Evolutionary conservation across 257 asterid species (phyloP).

Genomic region (Salvia hispanica): DNA sequence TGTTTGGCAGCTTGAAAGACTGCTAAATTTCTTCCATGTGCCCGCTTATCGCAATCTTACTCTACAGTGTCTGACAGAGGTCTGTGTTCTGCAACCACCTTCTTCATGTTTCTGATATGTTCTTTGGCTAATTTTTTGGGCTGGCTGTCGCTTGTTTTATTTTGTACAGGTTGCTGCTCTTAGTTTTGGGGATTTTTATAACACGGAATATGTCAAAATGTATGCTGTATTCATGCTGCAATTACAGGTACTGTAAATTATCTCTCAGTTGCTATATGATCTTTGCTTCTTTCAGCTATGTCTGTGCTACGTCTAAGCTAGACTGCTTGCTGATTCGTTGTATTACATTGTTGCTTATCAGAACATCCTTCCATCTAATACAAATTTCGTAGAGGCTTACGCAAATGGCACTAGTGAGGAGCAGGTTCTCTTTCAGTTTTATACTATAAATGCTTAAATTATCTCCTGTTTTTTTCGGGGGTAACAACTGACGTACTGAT

Average conservation of each 20-base stretch:
- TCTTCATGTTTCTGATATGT: slow-evolving; percentile 4
- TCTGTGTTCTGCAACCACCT: slow-evolving; percentile 28
- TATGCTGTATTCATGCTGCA: slow-evolving; percentile 79
- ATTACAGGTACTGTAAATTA: slow-evolving; percentile 65
- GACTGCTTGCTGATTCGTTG: slow-evolving; percentile 27
- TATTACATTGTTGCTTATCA: slow-evolving; percentile 33
- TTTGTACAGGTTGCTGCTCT: slow-evolving; percentile 84
- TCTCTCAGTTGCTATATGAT: background rate
- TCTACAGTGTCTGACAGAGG: slow-evolving; percentile 96
- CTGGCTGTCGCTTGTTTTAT: slow-evolving; percentile 24
- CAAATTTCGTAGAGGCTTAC: slow-evolving; percentile 80
- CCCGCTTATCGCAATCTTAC: slow-evolving; percentile 92
- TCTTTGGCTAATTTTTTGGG: background rate
- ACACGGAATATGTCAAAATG: slow-evolving; percentile 74
- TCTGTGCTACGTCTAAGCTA: background rate
- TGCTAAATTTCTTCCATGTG: slow-evolving; percentile 72
- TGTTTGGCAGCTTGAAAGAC: slow-evolving; percentile 78
- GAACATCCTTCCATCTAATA: slow-evolving; percentile 66
- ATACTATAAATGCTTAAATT: background rate
- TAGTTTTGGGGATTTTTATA: slow-evolving; percentile 82
- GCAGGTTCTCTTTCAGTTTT: slow-evolving; percentile 58
- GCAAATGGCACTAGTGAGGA: slow-evolving; percentile 83
- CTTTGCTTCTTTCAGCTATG: slow-evolving; percentile 15
- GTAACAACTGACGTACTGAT: slow-evolving; percentile 21
- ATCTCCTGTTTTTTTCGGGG: background rate